phyloP scores from a whole-genome alignment of 164 flowering plant species.

The Santalum album region DNA sequence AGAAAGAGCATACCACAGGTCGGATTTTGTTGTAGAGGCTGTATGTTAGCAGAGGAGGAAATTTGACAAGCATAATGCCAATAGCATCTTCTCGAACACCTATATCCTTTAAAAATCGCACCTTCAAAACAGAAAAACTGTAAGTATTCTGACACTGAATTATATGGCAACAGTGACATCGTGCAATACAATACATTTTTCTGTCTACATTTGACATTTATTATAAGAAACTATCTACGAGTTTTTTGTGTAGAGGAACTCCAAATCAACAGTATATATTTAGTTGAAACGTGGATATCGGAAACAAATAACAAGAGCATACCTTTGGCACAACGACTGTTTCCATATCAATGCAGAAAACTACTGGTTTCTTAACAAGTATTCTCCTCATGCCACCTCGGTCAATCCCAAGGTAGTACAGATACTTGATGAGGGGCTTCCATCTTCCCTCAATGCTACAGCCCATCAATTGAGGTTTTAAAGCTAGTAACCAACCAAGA shows the following conservation, averaged over 20 bases:
- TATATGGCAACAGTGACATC: not conserved
- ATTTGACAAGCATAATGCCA: slow-evolving; percentile 68
- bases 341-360: slow-evolving; percentile 77
- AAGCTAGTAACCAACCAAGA: slow-evolving; percentile 65
- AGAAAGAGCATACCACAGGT: slow-evolving; percentile 59
- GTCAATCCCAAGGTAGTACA: slow-evolving; percentile 75
- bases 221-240: no score
- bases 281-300: not conserved
- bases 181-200: not conserved
- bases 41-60: slow-evolving; percentile 77
- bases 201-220: no score
- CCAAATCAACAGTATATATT: not conserved
- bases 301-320: slow-evolving; percentile 7
- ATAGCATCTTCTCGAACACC: slow-evolving; percentile 78
- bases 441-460: slow-evolving; percentile 84
- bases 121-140: slow-evolving; percentile 34
- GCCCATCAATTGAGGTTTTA: slow-evolving; percentile 82
- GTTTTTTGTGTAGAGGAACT: no score
- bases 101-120: slow-evolving; percentile 75
- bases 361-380: slow-evolving; percentile 68
- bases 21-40: slow-evolving; percentile 90
- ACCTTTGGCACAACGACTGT: slow-evolving; percentile 85
- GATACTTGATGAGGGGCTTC: slow-evolving; percentile 86
- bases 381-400: slow-evolving; percentile 89
- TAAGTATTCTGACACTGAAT: not conserved